Evolutionary conservation across 2,329 filamentous ascomycete species (phyloP), one percentile per base, ranked within the genome.

Genomic region (Teratosphaeria zuluensis): DNA sequence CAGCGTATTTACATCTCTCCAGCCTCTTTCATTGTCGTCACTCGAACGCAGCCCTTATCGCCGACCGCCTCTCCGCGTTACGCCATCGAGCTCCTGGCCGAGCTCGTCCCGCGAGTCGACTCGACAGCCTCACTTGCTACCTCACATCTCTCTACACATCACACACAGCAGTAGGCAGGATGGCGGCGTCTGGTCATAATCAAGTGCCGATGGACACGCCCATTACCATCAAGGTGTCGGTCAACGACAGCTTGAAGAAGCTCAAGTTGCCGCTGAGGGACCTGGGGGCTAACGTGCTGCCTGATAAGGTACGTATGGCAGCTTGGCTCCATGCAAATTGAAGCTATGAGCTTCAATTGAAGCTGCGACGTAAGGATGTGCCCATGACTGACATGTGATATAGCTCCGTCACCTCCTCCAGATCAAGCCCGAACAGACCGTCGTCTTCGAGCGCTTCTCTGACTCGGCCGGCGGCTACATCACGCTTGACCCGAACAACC

Each of bases 261-360:
- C 89, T 95, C 78, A 96, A 95, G 82, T 82, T 97, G 64, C 88
- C 90, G 58, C 82, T 97, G 70, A 85, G 86, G 72, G 92, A 97
- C 66, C 85, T 97, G 58, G 84, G 84, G 63, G 84, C 88, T 55
- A 79, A 78, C 63, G 81, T 84, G 53, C 83, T 99, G 46, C 90
- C 92, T 67, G 80, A 84, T 69, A 95, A 92, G 84, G 94, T 97
- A 83, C 72, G 88, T 82, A 32, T 31, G 19, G 53, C 16, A 21
- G 16, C 42, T 11, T 48, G 19, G 9, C 4, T 9, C 16, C 19
- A 6, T n/a, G 24, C 21, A 12, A 8, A n/a, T n/a, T n/a, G n/a
- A n/a, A 2, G 28, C 54, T 12, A 21, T 31, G 57, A 55, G 59
- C 56, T 56, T 64, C 56, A 54, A 65, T 31, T 54, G 31, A 62